Percentiles rank a stretch among this genome's conserved stretches.
These are phyloP conservation scores for Alternaria alternata DNA, from an alignment of 2,329 filamentous ascomycete genomes.

Conservation along the genomic window DNA sequence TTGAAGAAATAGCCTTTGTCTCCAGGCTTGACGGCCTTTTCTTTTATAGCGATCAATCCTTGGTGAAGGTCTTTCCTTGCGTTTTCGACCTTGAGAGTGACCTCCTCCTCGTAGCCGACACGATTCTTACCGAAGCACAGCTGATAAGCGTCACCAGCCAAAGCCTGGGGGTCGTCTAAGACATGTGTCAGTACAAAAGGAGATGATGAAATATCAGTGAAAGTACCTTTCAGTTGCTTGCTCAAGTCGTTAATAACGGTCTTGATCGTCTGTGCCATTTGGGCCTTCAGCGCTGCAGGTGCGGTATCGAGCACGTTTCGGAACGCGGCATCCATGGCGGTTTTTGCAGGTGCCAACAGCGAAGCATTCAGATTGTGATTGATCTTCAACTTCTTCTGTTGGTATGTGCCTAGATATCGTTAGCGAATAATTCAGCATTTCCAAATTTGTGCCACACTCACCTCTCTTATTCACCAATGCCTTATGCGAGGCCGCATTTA, in stretches of 20 bases:
- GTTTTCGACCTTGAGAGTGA: slow-evolving; percentile 3
- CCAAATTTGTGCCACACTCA: neutral
- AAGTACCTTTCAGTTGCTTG: slow-evolving; percentile 9
- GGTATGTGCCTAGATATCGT: neutral
- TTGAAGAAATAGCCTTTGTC: slow-evolving; percentile 19
- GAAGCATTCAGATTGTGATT: slow-evolving; percentile 11
- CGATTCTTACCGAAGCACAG: slow-evolving; percentile 15
- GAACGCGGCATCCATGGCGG: slow-evolving; percentile 7
- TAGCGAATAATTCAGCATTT: neutral
- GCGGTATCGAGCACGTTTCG: neutral
- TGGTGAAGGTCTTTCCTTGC: slow-evolving; percentile 6
- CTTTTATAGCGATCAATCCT: neutral
- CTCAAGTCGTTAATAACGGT: neutral
- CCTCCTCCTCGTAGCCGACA: neutral
- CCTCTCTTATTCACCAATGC: slow-evolving; percentile 9
- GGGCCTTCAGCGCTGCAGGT: slow-evolving; percentile 5
- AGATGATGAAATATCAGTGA: neutral
- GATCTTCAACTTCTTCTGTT: slow-evolving; percentile 14
- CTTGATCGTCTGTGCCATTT: slow-evolving; percentile 10
- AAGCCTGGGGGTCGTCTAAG: slow-evolving; percentile 15
- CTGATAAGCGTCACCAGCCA: slow-evolving; percentile 19
- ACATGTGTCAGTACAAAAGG: neutral
- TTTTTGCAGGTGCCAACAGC: neutral
- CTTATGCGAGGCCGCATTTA: slow-evolving; percentile 5
- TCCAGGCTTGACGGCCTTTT: neutral